Percentiles rank a stretch among this genome's conserved stretches.
Conservation (phyloP, 495 filamentous ascomycete genomes). For the Penicillium flavigenum region DNA sequence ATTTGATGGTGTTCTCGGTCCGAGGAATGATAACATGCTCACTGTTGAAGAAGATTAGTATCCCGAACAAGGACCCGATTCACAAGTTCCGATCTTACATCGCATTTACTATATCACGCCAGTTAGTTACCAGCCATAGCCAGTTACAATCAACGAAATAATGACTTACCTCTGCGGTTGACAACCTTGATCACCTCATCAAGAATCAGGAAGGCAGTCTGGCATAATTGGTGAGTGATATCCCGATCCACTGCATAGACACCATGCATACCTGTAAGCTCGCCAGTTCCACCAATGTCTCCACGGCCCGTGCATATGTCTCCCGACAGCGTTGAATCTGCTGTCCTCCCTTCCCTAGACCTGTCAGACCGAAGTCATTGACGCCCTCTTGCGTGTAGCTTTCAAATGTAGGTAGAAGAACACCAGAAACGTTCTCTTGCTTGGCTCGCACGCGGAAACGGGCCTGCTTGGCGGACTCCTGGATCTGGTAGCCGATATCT, state of each 20-base stretch:
- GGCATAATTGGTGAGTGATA: constrained; percentile 13
- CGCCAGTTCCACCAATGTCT: constrained; percentile 93
- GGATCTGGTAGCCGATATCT: constrained; percentile 94
- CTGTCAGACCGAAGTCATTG: constrained; percentile 95
- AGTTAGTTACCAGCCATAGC: constrained; percentile 26
- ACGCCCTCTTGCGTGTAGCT: constrained; percentile 75
- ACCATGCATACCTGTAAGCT: constrained; percentile 69
- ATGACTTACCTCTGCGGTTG: constrained; percentile 76
- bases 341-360: constrained; percentile 94
- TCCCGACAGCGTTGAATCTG: constrained; percentile 94
- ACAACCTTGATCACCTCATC: constrained; percentile 99
- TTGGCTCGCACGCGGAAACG: constrained; percentile 89
- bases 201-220: constrained; percentile 96
- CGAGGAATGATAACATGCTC: constrained; percentile 98
- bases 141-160: not conserved
- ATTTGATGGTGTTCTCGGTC: constrained; percentile 98
- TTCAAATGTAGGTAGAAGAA: constrained; percentile 91
- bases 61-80: not conserved
- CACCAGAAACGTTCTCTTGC: constrained; percentile 98
- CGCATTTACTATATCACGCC: constrained; percentile 68
- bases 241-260: not conserved
- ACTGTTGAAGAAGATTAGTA: constrained; percentile 29
- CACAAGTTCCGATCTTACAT: constrained; percentile 60
- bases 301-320: constrained; percentile 95
- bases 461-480: constrained; percentile 90